Conservation (phyloP, 495 filamentous ascomycete species). For the Podospora bellae-mahoneyi region DNA sequence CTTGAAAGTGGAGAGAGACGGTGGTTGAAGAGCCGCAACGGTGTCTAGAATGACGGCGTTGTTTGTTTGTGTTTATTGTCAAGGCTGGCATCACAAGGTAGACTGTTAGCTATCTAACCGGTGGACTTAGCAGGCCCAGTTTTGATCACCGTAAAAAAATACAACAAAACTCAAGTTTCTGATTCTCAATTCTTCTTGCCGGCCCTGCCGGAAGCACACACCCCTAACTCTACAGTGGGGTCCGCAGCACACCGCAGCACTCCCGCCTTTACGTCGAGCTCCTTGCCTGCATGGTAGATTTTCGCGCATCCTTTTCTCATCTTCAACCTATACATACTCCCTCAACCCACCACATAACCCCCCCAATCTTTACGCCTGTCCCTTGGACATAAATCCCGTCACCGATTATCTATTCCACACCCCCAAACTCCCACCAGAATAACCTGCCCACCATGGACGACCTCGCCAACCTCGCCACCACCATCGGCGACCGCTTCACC, state of each 20-base stretch:
- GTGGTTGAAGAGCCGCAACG: not conserved
- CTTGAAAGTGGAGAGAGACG: not conserved
- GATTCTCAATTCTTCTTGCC: not conserved
- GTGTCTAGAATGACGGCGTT: not conserved
- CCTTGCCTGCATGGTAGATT: not conserved
- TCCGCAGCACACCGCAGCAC: not conserved
- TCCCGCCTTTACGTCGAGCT: not conserved
- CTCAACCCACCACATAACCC: not conserved
- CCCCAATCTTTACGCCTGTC: not conserved
- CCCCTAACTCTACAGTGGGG: not conserved
- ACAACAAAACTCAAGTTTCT: not conserved
- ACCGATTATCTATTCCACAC: not conserved
- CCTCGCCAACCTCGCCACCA: conserved; percentile 33
- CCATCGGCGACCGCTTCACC: conserved; percentile 43
- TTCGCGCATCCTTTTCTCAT: not conserved
- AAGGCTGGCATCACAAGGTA: not conserved
- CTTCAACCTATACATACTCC: not conserved
- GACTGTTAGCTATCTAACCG: too few relatives aligned
- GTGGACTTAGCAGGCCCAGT: not conserved
- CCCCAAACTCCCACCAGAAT: conserved; percentile 1
- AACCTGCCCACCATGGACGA: conserved; percentile 28
- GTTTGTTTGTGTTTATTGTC: not conserved
- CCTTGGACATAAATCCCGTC: too few relatives aligned
- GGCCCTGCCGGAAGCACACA: not conserved
- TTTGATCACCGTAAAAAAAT: not conserved